Conservation (phyloP, 768 basidiomycete genomes). For the Hericium coralloides region DNA sequence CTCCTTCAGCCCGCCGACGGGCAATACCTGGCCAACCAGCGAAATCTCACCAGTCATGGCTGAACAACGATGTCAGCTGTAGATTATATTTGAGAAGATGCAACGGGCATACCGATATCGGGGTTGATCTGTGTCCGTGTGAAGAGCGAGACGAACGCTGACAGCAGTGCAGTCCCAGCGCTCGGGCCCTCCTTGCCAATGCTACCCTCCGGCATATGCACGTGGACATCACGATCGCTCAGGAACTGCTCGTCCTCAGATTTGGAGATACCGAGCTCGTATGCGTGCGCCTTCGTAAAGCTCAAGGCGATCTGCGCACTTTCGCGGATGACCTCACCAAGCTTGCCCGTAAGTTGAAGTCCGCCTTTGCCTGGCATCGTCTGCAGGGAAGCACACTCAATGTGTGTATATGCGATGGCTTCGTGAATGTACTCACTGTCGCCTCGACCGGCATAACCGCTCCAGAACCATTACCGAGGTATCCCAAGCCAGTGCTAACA, state of each 20-base stretch:
- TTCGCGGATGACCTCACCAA: constrained; percentile 96
- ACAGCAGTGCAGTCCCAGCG: constrained; percentile 89
- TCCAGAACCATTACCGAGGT: constrained; percentile 92
- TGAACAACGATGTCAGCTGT: constrained; percentile 19
- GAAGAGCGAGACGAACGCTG: constrained; percentile 88
- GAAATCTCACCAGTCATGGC: constrained; percentile 99
- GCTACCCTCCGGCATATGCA: constrained; percentile 95
- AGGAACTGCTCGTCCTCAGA: constrained; percentile 67
- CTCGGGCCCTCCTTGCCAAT: constrained; percentile 95
- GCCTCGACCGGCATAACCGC: constrained; percentile 97
- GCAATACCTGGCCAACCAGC: constrained; percentile 89
- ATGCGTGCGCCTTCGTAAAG: constrained; percentile 90
- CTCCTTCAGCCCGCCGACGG: constrained; percentile 93
- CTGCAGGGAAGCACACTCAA: constrained; percentile 27
- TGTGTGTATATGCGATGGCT: background rate
- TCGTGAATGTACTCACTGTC: constrained; percentile 45
- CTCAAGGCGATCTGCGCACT: constrained; percentile 91
- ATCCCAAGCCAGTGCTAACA: constrained; percentile 91
- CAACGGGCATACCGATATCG: constrained; percentile 65
- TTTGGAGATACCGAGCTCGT: constrained; percentile 77
- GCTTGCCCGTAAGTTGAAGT: constrained; percentile 90
- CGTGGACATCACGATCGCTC: constrained; percentile 81
- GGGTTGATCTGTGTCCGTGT: constrained; percentile 76
- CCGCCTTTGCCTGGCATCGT: constrained; percentile 95
- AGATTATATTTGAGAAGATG: background rate